Base-by-base conservation (phyloP, 2,329 filamentous ascomycete genomes). In the Mariannaea elegans region DNA sequence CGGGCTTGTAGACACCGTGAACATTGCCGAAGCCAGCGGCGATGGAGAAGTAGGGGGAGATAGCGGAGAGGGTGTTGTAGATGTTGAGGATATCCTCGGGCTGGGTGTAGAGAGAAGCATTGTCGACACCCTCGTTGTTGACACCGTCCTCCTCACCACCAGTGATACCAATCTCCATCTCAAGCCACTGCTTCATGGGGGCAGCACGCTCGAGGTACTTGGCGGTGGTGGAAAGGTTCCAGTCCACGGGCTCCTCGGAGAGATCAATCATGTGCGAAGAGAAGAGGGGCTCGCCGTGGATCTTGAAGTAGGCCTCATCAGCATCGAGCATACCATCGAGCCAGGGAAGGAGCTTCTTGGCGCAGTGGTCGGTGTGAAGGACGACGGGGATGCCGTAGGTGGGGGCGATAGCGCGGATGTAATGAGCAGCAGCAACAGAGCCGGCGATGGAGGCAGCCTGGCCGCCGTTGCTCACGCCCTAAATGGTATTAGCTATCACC, bases 331-430 rank as follows among this genome's bases (percentile, higher is more conserved):
- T 94, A 77, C 94, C 94, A 76, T 97, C 94, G 77, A 98, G 84
- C 94, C 94, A 98, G 64, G 95, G 95, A 58, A 98, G 89, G 61
- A 98, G 92, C 90, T 98, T 98, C 91, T 98, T 98, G 77, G 95
- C 94, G 82, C 94, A 97, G 86, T 98, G 95, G 80, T 99, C 95
- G 77, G 94, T 96, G 88, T 97, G 94, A 61, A 98, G 89, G 72
- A 98, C 84, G 71, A 97, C 93, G 73, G 94, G 94, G 68, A 98
- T 83, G 71, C 90, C 93, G 81, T 99, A 99, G 71, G 86, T 71
- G 62, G 94, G 92, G 51, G 95, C 93, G 73, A 98, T 82, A 69
- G 91, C 84, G 76, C 94, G 92, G 82, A 97, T 93, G 85, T 92
- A 98, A 84, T 97, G 92, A 71, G 95, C 95, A 71, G 87, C 94